phyloP scores from a whole-genome alignment of 75 land plant species.

The Ceratopteris richardii region DNA sequence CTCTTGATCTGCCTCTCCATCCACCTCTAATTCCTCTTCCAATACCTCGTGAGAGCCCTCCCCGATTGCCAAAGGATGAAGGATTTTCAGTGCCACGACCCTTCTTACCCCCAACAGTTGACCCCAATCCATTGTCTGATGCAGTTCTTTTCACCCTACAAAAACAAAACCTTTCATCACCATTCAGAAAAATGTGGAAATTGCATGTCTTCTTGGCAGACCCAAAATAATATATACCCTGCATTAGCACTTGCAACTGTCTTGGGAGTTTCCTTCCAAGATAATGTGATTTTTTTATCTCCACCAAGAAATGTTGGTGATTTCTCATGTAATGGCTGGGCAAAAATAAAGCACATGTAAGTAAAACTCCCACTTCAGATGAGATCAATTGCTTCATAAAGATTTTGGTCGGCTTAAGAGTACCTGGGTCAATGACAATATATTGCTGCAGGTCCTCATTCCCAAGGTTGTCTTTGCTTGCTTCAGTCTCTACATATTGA shows the following conservation, averaged over 20 bases:
- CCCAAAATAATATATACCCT: slow-evolving; percentile 7
- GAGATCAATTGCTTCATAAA: background rate
- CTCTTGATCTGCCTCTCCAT: slow-evolving; percentile 22
- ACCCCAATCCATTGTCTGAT: slow-evolving; percentile 38
- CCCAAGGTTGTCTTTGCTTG: slow-evolving; percentile 58
- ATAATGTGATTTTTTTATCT: slow-evolving; percentile 58
- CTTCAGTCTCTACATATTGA: slow-evolving; percentile 50
- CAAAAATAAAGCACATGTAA: background rate
- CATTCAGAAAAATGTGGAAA: background rate
- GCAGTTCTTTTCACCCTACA: slow-evolving; percentile 37
- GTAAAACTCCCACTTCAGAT: background rate
- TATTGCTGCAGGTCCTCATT: slow-evolving; percentile 73
- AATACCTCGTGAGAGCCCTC: slow-evolving; percentile 50
- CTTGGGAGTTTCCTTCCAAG: slow-evolving; percentile 81
- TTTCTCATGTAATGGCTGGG: slow-evolving; percentile 78
- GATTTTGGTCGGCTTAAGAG: background rate
- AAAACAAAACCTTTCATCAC: background rate
- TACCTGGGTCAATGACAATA: slow-evolving; percentile 81
- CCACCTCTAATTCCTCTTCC: background rate
- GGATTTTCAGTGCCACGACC: slow-evolving; percentile 47
- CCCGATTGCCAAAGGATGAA: slow-evolving; percentile 54
- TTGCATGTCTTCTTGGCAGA: background rate
- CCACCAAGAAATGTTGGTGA: slow-evolving; percentile 72
- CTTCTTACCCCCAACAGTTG: slow-evolving; percentile 29
- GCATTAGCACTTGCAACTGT: slow-evolving; percentile 28